A percentile compares a stretch with the other conserved stretches of the same genome.
Evolutionary conservation across 2,329 filamentous ascomycete genomes (phyloP).

Genomic region (Sporothrix curviconia): DNA sequence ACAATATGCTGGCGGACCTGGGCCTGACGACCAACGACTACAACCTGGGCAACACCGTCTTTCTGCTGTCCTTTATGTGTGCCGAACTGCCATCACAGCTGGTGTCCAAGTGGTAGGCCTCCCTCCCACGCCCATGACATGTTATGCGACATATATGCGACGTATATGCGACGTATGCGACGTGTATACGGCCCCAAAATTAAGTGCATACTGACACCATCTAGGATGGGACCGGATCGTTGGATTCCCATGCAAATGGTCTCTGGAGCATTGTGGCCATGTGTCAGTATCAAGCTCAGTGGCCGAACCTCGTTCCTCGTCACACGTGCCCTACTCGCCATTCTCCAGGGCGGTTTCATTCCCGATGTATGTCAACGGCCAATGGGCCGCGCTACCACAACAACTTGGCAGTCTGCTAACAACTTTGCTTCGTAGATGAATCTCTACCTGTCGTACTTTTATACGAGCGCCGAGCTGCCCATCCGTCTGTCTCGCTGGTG

Average conservation of each 20-base stretch:
- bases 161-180: too few species aligned
- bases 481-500: slow-evolving; percentile 37
- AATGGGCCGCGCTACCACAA: too few species aligned
- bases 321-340: slow-evolving; percentile 33
- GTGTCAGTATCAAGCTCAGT: slow-evolving; percentile 38
- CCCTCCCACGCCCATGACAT: too few species aligned
- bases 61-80: slow-evolving; percentile 44
- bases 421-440: slow-evolving; percentile 23
- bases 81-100: slow-evolving; percentile 57
- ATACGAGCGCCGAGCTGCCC: slow-evolving; percentile 35
- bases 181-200: too few species aligned
- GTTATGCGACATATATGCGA: too few species aligned
- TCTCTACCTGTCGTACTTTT: slow-evolving; percentile 38
- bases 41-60: slow-evolving; percentile 44
- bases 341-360: slow-evolving; percentile 42
- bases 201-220: background rate
- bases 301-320: slow-evolving; percentile 34
- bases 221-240: slow-evolving; percentile 46
- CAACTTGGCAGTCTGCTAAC: background rate
- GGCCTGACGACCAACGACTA: slow-evolving; percentile 40
- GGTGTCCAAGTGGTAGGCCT: slow-evolving; percentile 46
- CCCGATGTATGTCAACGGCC: slow-evolving; percentile 28
- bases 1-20: slow-evolving; percentile 41
- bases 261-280: slow-evolving; percentile 48
- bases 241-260: slow-evolving; percentile 56